A percentile compares a stretch with the other conserved stretches of the same genome.
phyloP scores from a whole-genome alignment of 1,284 basidiomycete genomes.

The Puccinia triticina region DNA sequence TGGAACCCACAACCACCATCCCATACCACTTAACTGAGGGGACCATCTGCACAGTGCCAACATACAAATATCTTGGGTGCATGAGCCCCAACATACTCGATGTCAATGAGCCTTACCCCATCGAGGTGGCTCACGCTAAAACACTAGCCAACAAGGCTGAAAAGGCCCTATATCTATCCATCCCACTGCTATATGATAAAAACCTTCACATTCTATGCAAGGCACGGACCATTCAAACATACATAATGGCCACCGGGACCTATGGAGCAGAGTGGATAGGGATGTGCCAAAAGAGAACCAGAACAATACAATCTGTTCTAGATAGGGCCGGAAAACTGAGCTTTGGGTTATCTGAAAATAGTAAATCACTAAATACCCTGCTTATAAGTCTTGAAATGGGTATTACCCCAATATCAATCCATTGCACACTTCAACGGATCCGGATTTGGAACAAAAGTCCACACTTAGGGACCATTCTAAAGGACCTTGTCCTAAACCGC shows the following conservation, averaged over 20 bases:
- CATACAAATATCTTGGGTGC: slow-evolving; percentile 24
- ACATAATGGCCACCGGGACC: not conserved
- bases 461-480: too few relatives aligned
- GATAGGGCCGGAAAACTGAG: not conserved
- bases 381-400: slow-evolving; percentile 10
- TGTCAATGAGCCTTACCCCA: not conserved
- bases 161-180: not conserved
- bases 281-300: not conserved
- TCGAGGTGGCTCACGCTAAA: not conserved
- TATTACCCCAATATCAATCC: not conserved
- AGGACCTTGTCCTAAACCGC: not conserved
- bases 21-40: not conserved
- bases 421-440: not conserved
- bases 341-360: not conserved
- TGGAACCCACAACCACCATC: too few relatives aligned
- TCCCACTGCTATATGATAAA: not conserved
- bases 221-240: not conserved
- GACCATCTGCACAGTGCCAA: not conserved
- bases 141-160: not conserved
- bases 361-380: not conserved
- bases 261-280: slow-evolving; percentile 14
- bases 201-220: not conserved
- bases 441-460: not conserved
- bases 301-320: not conserved
- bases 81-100: not conserved